These are phyloP conservation scores for Chytridium lagenaria DNA, from an alignment of 371 early-diverging fungal genomes.

Conservation along the genomic window DNA sequence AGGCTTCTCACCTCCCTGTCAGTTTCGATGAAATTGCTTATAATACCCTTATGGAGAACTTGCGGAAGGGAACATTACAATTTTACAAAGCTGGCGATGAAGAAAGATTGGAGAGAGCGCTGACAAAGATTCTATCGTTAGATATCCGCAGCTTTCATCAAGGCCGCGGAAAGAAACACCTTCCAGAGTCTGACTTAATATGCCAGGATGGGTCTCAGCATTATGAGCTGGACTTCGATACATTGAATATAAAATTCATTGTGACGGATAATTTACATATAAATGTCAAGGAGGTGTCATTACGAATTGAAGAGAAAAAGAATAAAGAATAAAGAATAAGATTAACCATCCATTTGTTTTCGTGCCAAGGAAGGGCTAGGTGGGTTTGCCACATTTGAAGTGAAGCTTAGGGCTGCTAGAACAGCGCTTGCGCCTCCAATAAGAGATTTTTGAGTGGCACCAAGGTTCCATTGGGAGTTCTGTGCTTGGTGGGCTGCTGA, in stretches of 20 bases:
- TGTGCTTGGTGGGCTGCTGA: constrained; percentile 26
- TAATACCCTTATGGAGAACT: neutral
- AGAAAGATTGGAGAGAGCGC: constrained; percentile 15
- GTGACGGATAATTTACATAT: constrained; percentile 8
- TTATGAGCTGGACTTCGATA: constrained; percentile 43
- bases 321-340: neutral
- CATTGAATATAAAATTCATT: constrained; percentile 33
- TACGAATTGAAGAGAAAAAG: neutral
- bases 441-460: constrained; percentile 20
- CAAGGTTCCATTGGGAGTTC: constrained; percentile 18
- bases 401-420: constrained; percentile 31
- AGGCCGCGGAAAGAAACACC: constrained; percentile 31
- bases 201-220: constrained; percentile 30
- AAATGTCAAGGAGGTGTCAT: neutral
- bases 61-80: constrained; percentile 23
- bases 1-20: constrained; percentile 42
- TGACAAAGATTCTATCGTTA: constrained; percentile 32
- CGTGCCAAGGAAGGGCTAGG: neutral
- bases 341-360: neutral
- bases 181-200: constrained; percentile 13
- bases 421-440: constrained; percentile 31
- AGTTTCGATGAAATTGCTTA: neutral
- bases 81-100: constrained; percentile 34
- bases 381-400: neutral
- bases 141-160: constrained; percentile 45